Conservation (phyloP, 2,329 filamentous ascomycete species). For the Aspergillus pseudonomiae region DNA sequence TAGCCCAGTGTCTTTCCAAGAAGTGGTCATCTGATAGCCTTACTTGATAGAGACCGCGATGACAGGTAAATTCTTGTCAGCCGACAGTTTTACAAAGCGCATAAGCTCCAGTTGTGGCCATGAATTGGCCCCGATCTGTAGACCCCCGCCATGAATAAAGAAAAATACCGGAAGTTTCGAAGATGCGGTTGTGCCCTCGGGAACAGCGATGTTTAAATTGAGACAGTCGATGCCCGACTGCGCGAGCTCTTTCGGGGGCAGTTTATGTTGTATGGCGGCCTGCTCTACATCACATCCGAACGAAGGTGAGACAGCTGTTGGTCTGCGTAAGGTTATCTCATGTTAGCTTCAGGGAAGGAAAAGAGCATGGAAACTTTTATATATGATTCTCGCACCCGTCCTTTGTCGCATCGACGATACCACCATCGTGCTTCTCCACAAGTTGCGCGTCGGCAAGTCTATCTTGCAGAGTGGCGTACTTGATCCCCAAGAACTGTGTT, state of each 20-base stretch:
- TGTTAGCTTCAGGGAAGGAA: neutral
- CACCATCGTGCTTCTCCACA: conserved; percentile 26
- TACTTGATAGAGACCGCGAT: conserved; percentile 53
- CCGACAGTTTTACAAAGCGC: conserved; percentile 50
- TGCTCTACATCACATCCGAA: conserved; percentile 51
- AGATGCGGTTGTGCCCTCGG: conserved; percentile 27
- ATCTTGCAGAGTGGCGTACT: conserved; percentile 41
- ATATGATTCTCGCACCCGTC: conserved; percentile 33
- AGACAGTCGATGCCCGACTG: conserved; percentile 55
- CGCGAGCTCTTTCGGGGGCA: conserved; percentile 43
- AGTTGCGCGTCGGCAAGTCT: conserved; percentile 39
- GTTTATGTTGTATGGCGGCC: conserved; percentile 52
- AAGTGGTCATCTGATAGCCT: conserved; percentile 9
- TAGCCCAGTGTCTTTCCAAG: neutral
- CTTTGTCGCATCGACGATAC: conserved; percentile 36
- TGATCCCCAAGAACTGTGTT: conserved; percentile 39
- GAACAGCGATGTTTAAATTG: conserved; percentile 56
- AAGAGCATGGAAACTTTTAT: neutral
- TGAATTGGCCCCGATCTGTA: conserved; percentile 53
- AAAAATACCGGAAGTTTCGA: conserved; percentile 54
- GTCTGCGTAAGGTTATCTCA: conserved; percentile 25
- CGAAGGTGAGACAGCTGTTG: conserved; percentile 43
- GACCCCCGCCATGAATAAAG: conserved; percentile 58
- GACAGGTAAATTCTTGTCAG: conserved; percentile 48
- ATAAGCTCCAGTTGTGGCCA: conserved; percentile 57